Evolutionary conservation across 257 asterid species (phyloP).

Genomic region (Ajuga chamaepitys): DNA sequence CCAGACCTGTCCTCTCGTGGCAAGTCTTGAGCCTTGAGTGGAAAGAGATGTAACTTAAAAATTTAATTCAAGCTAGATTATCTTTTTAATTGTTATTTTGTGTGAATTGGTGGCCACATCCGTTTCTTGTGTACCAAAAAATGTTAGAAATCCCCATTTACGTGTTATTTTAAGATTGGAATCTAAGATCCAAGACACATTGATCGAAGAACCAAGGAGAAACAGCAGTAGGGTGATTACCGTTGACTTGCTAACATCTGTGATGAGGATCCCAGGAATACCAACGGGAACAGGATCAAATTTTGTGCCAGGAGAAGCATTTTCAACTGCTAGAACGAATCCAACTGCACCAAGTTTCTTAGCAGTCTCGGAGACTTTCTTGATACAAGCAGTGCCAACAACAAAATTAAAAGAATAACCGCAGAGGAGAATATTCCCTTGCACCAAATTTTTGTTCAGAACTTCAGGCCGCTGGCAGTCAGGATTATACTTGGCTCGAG

Average conservation of each 20-base stretch:
- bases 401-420: conserved; percentile 95
- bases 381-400: conserved; percentile 79
- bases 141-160: too few relatives aligned
- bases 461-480: conserved; percentile 97
- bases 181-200: too few relatives aligned
- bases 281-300: conserved; percentile 88
- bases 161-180: too few relatives aligned
- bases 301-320: conserved; percentile 86
- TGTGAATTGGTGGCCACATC: too few relatives aligned
- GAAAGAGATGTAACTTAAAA: too few relatives aligned
- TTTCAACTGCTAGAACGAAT: conserved; percentile 95
- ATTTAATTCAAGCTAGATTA: too few relatives aligned
- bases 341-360: conserved; percentile 90
- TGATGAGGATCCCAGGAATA: conserved; percentile 81
- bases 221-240: conserved; percentile 31
- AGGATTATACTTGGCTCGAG: conserved; percentile 54
- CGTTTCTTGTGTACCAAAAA: too few relatives aligned
- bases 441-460: conserved; percentile 73
- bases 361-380: conserved; percentile 75
- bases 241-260: conserved; percentile 66
- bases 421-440: conserved; percentile 92
- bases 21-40: too few relatives aligned
- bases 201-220: background rate
- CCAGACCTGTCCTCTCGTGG: too few relatives aligned
- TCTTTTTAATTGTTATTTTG: too few relatives aligned